A percentile compares a stretch with the other conserved stretches of the same genome.
phyloP scores from a whole-genome alignment of 1,284 basidiomycete species.

The Filobasidium uniguttulatum region DNA sequence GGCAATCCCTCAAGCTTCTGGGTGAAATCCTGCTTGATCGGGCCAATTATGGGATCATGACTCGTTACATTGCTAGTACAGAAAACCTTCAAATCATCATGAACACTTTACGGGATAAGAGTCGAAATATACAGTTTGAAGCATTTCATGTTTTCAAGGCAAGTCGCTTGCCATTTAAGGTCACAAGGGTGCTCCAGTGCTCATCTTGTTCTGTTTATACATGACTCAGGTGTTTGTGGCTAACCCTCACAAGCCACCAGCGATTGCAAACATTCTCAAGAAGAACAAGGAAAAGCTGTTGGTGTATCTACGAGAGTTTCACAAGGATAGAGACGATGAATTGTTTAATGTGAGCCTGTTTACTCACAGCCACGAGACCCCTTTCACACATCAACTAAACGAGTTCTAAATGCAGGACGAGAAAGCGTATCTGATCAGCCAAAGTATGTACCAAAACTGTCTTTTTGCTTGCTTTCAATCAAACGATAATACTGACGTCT shows the following conservation, averaged over 20 bases:
- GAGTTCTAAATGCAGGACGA: constrained; percentile 55
- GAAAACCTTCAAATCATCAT: constrained; percentile 99
- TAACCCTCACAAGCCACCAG: constrained; percentile 94
- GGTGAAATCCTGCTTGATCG: constrained; percentile 96
- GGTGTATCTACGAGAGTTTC: constrained; percentile 78
- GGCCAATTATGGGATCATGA: constrained; percentile 97
- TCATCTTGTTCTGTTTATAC: not conserved
- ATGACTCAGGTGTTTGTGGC: constrained; percentile 83
- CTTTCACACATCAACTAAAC: constrained; percentile 78
- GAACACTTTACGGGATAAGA: constrained; percentile 93
- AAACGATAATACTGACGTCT: too few species aligned
- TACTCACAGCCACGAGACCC: too few species aligned
- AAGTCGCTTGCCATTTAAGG: constrained; percentile 14
- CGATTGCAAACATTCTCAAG: constrained; percentile 79
- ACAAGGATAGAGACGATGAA: constrained; percentile 91
- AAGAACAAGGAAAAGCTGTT: constrained; percentile 90
- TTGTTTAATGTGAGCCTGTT: constrained; percentile 15
- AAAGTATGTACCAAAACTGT: too few species aligned
- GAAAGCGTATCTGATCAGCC: constrained; percentile 87
- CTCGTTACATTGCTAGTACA: constrained; percentile 77
- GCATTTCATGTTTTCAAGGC: constrained; percentile 99
- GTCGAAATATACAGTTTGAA: constrained; percentile 98
- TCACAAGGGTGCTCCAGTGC: not conserved
- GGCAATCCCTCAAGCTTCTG: constrained; percentile 92
- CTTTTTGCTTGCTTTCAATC: too few species aligned